Evolutionary conservation across 345 rosid genomes (phyloP).

Genomic region (Hibiscus trionum): DNA sequence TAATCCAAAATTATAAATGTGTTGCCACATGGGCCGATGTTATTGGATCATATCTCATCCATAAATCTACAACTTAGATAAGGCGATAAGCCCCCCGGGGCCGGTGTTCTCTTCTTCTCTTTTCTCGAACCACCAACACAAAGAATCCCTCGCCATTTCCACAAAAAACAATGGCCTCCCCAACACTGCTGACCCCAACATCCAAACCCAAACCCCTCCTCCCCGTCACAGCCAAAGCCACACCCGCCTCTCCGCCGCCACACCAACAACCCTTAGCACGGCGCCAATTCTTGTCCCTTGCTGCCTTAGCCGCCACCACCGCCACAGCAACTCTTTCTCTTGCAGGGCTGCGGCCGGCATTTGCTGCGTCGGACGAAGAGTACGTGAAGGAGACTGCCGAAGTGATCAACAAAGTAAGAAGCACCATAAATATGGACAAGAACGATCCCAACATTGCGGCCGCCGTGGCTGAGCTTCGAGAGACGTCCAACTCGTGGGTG

Average conservation of each 20-base stretch:
- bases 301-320: slow-evolving; percentile 19
- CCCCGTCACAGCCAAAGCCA: slow-evolving; percentile 17
- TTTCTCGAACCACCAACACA: slow-evolving; percentile 9
- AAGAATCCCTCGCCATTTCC: slow-evolving; percentile 4
- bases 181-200: slow-evolving; percentile 56
- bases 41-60: slow-evolving; percentile 33
- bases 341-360: slow-evolving; percentile 27
- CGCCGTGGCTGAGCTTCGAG: slow-evolving; percentile 73
- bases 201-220: slow-evolving; percentile 31
- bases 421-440: slow-evolving; percentile 60
- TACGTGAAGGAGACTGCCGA: slow-evolving; percentile 69
- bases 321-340: slow-evolving; percentile 14
- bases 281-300: slow-evolving; percentile 50
- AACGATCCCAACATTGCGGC: slow-evolving; percentile 68
- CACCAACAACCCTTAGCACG: slow-evolving; percentile 24
- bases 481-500: slow-evolving; percentile 79
- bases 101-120: slow-evolving; percentile 47
- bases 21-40: background rate
- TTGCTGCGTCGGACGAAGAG: slow-evolving; percentile 56
- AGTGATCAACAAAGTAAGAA: slow-evolving; percentile 70
- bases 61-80: slow-evolving; percentile 39
- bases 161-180: slow-evolving; percentile 52
- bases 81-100: slow-evolving; percentile 90
- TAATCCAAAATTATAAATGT: background rate
- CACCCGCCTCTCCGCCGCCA: slow-evolving; percentile 14